Evolutionary conservation across 139 green algal genomes (phyloP).

Genomic region (Micractinium conductrix): DNA sequence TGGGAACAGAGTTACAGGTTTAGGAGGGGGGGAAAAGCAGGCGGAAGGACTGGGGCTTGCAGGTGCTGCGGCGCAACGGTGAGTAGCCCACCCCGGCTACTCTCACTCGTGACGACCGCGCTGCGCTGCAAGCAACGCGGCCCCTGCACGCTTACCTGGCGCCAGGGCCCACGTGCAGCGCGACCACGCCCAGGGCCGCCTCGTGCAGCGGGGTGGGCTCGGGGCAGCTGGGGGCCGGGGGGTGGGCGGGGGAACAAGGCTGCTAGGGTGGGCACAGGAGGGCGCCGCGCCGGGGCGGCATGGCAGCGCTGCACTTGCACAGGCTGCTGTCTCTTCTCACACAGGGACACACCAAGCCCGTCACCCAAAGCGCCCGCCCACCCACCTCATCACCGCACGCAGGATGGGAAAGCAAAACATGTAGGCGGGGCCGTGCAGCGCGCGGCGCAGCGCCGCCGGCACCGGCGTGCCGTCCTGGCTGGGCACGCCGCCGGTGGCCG

Average conservation of each 20-base stretch:
- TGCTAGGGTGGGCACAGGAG: background rate
- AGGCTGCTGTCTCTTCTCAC: background rate
- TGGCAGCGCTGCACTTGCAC: background rate
- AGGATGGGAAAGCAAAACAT: conserved; percentile 84
- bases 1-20: no score
- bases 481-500: conserved; percentile 28
- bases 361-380: background rate
- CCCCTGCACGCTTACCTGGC: conserved; percentile 15
- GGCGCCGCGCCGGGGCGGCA: background rate
- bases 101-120: no score
- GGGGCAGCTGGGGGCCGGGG: conserved; percentile 34
- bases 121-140: no score
- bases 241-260: background rate
- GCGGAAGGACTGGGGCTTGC: background rate
- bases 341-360: background rate
- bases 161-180: conserved; percentile 60
- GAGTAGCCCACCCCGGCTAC: no score
- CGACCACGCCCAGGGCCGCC: conserved; percentile 66
- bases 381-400: conserved; percentile 38
- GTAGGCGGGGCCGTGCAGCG: conserved; percentile 69
- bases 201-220: conserved; percentile 81
- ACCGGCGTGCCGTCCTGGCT: background rate
- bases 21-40: background rate
- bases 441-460: conserved; percentile 1
- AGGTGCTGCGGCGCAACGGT: no score